Evolutionary conservation across 805 yeast species (phyloP).

Genomic region (Myxozyma nipponensis): DNA sequence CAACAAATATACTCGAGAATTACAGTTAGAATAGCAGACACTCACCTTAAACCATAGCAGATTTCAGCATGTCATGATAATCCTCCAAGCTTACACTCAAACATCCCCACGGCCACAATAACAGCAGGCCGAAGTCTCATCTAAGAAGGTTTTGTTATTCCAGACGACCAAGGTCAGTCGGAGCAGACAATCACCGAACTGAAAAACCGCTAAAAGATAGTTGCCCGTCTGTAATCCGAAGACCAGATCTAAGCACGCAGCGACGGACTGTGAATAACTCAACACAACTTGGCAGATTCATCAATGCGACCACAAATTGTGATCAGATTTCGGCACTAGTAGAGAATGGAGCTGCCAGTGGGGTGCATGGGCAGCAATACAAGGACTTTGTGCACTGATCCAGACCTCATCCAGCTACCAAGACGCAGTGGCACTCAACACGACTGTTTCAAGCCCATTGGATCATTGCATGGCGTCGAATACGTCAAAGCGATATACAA

Average conservation of each 20-base stretch:
- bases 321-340: too few relatives aligned
- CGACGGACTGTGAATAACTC: not conserved
- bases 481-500: too few relatives aligned
- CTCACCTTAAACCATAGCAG: too few relatives aligned
- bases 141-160: not conserved
- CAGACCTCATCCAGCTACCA: not conserved
- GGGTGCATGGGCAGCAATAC: not conserved
- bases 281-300: not conserved
- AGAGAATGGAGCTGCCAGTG: not conserved
- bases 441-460: not conserved
- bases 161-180: not conserved
- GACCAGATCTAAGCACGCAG: not conserved
- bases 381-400: not conserved
- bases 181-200: not conserved
- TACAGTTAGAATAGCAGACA: too few relatives aligned
- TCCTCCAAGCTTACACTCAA: too few relatives aligned
- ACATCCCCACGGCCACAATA: too few relatives aligned
- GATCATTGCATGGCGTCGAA: not conserved
- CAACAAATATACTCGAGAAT: too few relatives aligned
- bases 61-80: too few relatives aligned
- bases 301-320: not conserved
- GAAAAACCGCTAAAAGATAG: not conserved
- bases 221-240: not conserved
- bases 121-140: not conserved
- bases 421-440: not conserved